These are phyloP conservation scores for Fragaria vesca DNA, from an alignment of 306 rosid species.

Conservation along the genomic window DNA sequence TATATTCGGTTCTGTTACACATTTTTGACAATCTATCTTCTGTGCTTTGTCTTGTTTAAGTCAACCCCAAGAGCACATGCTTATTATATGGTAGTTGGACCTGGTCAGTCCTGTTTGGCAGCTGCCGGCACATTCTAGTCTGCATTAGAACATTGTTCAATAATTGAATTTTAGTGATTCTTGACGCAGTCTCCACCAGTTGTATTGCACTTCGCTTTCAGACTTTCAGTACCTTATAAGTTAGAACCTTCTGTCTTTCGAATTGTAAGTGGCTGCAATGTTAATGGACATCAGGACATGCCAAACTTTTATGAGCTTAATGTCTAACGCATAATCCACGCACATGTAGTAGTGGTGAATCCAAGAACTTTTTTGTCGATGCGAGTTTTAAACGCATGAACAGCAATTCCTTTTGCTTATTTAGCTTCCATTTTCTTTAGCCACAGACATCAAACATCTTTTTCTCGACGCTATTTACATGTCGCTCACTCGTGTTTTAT, in stretches of 20 bases:
- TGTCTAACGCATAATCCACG: background rate
- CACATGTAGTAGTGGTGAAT: background rate
- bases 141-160: background rate
- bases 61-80: constrained; percentile 22
- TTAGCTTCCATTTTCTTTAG: background rate
- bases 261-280: background rate
- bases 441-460: background rate
- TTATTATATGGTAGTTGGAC: constrained; percentile 10
- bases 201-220: background rate
- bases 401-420: too few species aligned
- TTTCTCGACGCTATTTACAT: background rate
- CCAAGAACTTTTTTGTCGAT: background rate
- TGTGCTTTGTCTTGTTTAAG: constrained; percentile 17
- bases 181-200: constrained; percentile 11
- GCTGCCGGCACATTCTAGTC: constrained; percentile 6
- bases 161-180: background rate
- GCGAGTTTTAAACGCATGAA: background rate
- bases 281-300: background rate
- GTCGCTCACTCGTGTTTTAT: background rate
- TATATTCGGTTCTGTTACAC: background rate
- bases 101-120: constrained; percentile 30
- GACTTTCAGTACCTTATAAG: background rate
- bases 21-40: background rate
- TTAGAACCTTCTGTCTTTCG: background rate
- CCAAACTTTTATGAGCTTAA: background rate